phyloP scores from a whole-genome alignment of 768 basidiomycete species.

The Mrakia hoshinonis region DNA sequence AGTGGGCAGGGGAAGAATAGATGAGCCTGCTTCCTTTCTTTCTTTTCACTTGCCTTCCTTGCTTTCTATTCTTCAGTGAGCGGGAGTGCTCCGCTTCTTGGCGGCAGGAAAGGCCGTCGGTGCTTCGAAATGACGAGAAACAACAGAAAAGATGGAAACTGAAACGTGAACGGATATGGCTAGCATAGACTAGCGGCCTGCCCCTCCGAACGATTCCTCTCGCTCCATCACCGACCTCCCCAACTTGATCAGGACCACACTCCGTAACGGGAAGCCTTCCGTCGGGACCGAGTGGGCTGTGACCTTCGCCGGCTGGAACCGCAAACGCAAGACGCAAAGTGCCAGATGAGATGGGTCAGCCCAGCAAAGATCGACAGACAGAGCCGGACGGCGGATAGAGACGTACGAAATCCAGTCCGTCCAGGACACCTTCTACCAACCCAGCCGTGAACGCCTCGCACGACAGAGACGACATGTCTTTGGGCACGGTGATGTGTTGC shows the following conservation, averaged over 20 bases:
- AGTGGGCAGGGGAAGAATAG: not conserved
- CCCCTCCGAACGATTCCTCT: conserved; percentile 59
- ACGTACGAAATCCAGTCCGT: conserved; percentile 86
- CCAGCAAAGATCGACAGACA: conserved; percentile 25
- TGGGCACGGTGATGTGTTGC: conserved; percentile 83
- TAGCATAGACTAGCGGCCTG: not conserved
- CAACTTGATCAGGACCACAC: conserved; percentile 94
- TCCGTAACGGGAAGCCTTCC: conserved; percentile 67
- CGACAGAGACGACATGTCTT: conserved; percentile 84
- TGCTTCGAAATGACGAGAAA: no score
- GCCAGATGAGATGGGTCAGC: not conserved
- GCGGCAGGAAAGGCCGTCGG: no score
- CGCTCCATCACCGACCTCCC: conserved; percentile 87
- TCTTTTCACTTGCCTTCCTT: not conserved
- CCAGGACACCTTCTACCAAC: conserved; percentile 91
- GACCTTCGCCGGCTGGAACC: conserved; percentile 76
- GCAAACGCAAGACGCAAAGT: not conserved
- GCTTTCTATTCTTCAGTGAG: no score
- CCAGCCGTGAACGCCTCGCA: conserved; percentile 98
- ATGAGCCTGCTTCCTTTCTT: not conserved
- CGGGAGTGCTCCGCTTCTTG: no score
- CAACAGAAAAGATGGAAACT: no score
- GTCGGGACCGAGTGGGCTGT: conserved; percentile 91
- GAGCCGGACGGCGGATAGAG: not conserved
- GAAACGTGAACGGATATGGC: no score